These are phyloP conservation scores for Piloderma croceum DNA, from an alignment of 768 basidiomycete species.

Conservation along the genomic window DNA sequence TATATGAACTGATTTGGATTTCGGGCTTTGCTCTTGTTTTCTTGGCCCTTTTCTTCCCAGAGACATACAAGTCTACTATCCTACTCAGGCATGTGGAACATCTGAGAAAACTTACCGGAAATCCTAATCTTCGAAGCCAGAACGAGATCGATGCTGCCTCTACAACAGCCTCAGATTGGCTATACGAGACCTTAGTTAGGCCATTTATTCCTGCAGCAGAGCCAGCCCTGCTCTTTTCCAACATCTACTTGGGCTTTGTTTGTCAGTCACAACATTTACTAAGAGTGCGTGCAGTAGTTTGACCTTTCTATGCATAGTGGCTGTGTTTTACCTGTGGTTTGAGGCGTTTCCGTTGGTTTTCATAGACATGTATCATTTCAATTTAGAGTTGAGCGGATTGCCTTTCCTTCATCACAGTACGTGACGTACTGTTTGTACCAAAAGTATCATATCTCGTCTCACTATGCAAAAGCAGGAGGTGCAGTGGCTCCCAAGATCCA, in stretches of 20 bases:
- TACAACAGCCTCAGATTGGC: too few relatives aligned
- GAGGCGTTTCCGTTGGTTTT: constrained; percentile 30
- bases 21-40: constrained; percentile 21
- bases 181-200: constrained; percentile 25
- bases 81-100: constrained; percentile 26
- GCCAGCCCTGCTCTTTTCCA: constrained; percentile 25
- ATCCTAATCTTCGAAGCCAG: too few relatives aligned
- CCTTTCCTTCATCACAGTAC: constrained; percentile 24
- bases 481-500: constrained; percentile 24
- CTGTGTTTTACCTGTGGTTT: constrained; percentile 30
- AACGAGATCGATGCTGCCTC: too few relatives aligned
- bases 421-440: constrained; percentile 17
- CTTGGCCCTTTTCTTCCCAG: constrained; percentile 25
- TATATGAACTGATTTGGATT: constrained; percentile 32
- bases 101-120: too few relatives aligned
- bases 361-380: too few relatives aligned
- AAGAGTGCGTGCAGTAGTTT: not conserved
- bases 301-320: constrained; percentile 13
- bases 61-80: constrained; percentile 25
- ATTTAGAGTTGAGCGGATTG: constrained; percentile 23
- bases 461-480: constrained; percentile 8
- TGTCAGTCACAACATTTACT: constrained; percentile 13
- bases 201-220: constrained; percentile 27
- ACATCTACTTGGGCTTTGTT: constrained; percentile 27
- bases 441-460: constrained; percentile 18